Percentiles rank a stretch among this genome's conserved stretches.
These are phyloP conservation scores for Nymphaea thermarum DNA, from an alignment of 164 flowering plant genomes.

Conservation along the genomic window DNA sequence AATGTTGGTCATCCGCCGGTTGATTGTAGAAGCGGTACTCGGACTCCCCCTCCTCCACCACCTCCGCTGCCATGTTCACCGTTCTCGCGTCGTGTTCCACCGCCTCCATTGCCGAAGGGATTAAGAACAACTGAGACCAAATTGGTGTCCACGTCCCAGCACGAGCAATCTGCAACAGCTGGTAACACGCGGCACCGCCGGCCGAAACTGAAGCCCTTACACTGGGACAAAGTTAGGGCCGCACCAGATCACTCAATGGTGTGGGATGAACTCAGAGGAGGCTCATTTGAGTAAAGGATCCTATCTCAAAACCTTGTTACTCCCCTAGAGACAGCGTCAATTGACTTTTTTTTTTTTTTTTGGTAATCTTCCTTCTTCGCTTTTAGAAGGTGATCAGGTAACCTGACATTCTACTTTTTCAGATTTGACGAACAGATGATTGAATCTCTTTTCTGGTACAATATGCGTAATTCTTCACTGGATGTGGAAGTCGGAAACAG, in stretches of 20 bases:
- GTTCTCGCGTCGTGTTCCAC: background rate
- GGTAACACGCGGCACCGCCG: slow-evolving; percentile 74
- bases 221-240: slow-evolving; percentile 98
- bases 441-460: slow-evolving; percentile 87
- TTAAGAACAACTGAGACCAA: slow-evolving; percentile 5
- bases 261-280: slow-evolving; percentile 86
- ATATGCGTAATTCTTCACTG: slow-evolving; percentile 39
- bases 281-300: slow-evolving; percentile 81
- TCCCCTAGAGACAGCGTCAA: background rate
- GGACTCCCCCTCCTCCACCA: background rate
- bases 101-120: background rate
- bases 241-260: slow-evolving; percentile 66
- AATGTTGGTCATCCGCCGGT: background rate
- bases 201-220: slow-evolving; percentile 89
- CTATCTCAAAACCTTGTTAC: background rate
- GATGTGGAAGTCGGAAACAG: slow-evolving; percentile 63
- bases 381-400: background rate
- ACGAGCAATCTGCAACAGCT: slow-evolving; percentile 6
- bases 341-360: background rate
- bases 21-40: background rate
- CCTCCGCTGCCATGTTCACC: background rate
- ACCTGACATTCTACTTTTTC: background rate
- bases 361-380: background rate
- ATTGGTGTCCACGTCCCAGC: slow-evolving; percentile 11
- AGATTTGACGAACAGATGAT: slow-evolving; percentile 95